A percentile compares a stretch with the other conserved stretches of the same genome.
phyloP scores from a whole-genome alignment of 2,329 filamentous ascomycete species.

The Colletotrichum somersetense region DNA sequence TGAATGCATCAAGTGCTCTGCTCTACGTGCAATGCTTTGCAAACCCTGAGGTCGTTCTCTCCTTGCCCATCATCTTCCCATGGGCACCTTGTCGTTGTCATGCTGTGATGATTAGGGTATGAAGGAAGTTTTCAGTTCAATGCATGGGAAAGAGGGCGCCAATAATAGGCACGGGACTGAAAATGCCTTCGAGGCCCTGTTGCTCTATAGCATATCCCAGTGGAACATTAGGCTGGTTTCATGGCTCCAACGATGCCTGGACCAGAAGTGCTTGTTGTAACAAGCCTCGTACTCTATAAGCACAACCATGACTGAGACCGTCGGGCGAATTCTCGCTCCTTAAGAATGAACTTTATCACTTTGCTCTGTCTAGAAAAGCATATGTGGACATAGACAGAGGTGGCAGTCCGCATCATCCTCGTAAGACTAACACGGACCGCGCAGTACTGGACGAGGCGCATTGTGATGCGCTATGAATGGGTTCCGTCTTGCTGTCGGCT shows the following conservation, averaged over 20 bases:
- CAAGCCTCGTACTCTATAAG: not conserved
- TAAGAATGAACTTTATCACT: not conserved
- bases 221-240: not conserved
- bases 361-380: not conserved
- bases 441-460: not conserved
- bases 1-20: not conserved
- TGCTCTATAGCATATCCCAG: not conserved
- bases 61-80: not conserved
- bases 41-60: not conserved
- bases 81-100: not conserved
- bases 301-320: not conserved
- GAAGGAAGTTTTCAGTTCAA: not conserved
- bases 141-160: not conserved
- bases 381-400: not conserved
- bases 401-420: too few species aligned
- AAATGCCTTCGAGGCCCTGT: not conserved
- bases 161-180: not conserved
- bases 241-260: not conserved
- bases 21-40: not conserved
- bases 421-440: not conserved
- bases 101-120: not conserved
- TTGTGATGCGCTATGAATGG: not conserved
- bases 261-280: not conserved
- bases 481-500: not conserved
- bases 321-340: not conserved